A percentile compares a stretch with the other conserved stretches of the same genome.
Conservation (phyloP, 2,329 filamentous ascomycete genomes). For the Fusarium sp. region DNA sequence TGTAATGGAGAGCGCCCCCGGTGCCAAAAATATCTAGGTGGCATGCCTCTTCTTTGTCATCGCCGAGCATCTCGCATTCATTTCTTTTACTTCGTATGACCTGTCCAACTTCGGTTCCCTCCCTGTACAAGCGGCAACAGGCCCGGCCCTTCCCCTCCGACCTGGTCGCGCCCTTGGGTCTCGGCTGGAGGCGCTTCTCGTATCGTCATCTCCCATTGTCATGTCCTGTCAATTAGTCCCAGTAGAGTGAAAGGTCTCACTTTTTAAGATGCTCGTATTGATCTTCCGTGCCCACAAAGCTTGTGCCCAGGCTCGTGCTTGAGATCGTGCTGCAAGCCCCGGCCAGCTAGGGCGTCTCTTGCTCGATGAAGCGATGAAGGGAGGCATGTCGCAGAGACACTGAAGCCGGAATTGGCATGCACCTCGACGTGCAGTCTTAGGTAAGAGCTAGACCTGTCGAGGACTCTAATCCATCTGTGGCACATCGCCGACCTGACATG, state of each 20-base stretch:
- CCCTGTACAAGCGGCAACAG: constrained; percentile 13
- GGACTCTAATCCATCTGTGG: constrained; percentile 11
- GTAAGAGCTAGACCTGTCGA: constrained; percentile 42
- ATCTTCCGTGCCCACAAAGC: constrained; percentile 29
- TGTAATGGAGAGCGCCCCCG: not conserved
- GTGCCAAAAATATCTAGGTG: constrained; percentile 5
- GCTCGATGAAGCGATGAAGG: constrained; percentile 12
- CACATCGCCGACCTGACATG: constrained; percentile 15
- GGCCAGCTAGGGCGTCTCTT: constrained; percentile 17
- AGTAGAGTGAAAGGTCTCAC: constrained; percentile 23
- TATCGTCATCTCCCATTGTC: constrained; percentile 34
- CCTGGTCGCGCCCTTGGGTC: constrained; percentile 11
- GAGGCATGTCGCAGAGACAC: constrained; percentile 13
- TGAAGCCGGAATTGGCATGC: constrained; percentile 27
- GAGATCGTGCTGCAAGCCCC: constrained; percentile 21
- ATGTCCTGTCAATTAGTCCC: constrained; percentile 17
- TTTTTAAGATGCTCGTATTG: constrained; percentile 43
- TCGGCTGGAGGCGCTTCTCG: constrained; percentile 28
- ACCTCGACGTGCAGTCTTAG: constrained; percentile 38
- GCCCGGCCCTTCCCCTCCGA: constrained; percentile 18
- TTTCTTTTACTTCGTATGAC: constrained; percentile 17
- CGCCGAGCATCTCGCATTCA: constrained; percentile 9
- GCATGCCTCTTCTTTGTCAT: constrained; percentile 10
- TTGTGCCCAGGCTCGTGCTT: constrained; percentile 27
- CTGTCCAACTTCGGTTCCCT: not conserved